Evolutionary conservation across 768 basidiomycete species (phyloP).

Genomic region (Tephrocybe sp.): DNA sequence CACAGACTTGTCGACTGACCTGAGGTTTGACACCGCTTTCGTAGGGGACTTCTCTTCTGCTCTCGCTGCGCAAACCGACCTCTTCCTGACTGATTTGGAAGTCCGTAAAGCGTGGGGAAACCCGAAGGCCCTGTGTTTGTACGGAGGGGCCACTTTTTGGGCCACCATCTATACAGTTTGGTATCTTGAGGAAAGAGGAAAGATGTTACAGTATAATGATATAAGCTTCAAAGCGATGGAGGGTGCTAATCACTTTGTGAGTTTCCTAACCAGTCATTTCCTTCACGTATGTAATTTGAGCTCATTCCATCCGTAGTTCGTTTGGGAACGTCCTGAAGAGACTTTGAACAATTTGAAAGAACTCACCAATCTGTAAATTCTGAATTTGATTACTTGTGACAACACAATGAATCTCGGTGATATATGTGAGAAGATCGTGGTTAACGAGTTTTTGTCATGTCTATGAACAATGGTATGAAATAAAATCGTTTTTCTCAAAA

Average conservation of each 20-base stretch:
- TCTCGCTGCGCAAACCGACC: neutral
- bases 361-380: too few species aligned
- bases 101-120: neutral
- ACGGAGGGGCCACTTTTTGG: slow-evolving; percentile 5
- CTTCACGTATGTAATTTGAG: neutral
- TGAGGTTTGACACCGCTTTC: neutral
- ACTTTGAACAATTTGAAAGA: neutral
- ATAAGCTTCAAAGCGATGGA: neutral
- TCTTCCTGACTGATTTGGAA: neutral
- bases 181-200: neutral
- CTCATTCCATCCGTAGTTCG: neutral
- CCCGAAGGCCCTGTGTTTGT: neutral
- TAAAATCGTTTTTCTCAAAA: neutral
- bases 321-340: slow-evolving; percentile 3
- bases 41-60: neutral
- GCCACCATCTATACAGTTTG: neutral
- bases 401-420: too few species aligned
- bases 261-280: too few species aligned
- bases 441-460: too few species aligned
- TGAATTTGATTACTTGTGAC: too few species aligned
- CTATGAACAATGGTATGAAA: neutral
- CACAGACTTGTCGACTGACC: neutral
- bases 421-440: too few species aligned
- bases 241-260: slow-evolving; percentile 9
- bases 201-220: neutral